Percentiles rank a stretch among this genome's conserved stretches.
Conservation (phyloP, 2,329 filamentous ascomycete species). For the Penicillium thymicola region DNA sequence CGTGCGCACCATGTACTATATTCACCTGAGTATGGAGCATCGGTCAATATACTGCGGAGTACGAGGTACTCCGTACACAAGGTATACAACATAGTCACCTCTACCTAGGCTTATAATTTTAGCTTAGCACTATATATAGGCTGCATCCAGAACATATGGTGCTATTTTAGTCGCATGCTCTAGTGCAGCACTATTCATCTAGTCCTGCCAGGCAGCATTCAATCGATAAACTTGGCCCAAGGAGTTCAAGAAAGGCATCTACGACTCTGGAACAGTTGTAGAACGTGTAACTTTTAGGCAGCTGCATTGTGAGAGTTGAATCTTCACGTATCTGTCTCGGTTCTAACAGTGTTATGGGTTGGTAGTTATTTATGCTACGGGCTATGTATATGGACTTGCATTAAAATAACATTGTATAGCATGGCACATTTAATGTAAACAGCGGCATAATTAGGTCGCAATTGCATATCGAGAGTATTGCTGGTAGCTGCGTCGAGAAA, state of each 20-base stretch:
- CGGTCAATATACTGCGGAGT: not conserved
- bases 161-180: not conserved
- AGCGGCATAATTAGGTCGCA: not conserved
- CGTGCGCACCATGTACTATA: not conserved
- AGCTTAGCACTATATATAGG: not conserved
- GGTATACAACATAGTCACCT: too few relatives aligned
- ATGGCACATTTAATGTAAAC: not conserved
- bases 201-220: not conserved
- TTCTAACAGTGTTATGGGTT: not conserved
- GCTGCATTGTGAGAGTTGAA: not conserved
- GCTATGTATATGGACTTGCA: not conserved
- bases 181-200: not conserved
- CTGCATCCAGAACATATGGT: not conserved
- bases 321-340: not conserved
- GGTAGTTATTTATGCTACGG: not conserved
- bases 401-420: not conserved
- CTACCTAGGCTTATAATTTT: not conserved
- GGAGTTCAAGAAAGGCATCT: not conserved
- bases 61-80: too few relatives aligned
- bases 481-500: not conserved
- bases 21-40: not conserved
- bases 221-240: not conserved
- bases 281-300: not conserved
- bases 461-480: not conserved
- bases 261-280: not conserved